Evolutionary conservation across 371 early-diverging fungal species (phyloP).

Genomic region (Mucor circinelloides): DNA sequence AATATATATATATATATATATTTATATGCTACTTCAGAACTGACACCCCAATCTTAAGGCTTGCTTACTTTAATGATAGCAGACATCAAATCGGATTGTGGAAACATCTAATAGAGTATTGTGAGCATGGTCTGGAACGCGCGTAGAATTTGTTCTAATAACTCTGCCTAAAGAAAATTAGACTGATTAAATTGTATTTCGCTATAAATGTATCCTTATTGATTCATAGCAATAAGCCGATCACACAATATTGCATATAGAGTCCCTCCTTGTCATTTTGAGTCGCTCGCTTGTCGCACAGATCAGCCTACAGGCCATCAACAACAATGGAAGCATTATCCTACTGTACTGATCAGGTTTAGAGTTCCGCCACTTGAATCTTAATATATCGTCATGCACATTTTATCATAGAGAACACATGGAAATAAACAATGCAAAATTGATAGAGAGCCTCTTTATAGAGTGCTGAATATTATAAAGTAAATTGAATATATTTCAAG

Average conservation of each 20-base stretch:
- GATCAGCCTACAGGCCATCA: neutral
- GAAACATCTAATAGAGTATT: neutral
- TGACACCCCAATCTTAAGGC: too few relatives aligned
- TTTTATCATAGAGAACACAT: neutral
- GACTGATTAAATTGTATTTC: neutral
- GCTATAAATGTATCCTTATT: neutral
- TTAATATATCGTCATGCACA: neutral
- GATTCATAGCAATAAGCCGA: neutral
- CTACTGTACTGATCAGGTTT: neutral
- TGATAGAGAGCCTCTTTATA: too few relatives aligned
- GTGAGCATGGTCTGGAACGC: neutral
- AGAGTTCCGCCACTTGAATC: neutral
- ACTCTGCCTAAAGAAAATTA: neutral
- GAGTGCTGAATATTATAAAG: neutral
- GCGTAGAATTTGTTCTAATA: neutral
- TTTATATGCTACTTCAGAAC: too few relatives aligned
- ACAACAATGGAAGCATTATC: neutral
- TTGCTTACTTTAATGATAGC: neutral
- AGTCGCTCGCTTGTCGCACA: neutral
- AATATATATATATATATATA: too few relatives aligned
- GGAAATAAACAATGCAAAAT: too few relatives aligned
- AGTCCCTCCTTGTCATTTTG: neutral
- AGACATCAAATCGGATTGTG: neutral
- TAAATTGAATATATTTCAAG: neutral
- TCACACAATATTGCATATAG: neutral